These are phyloP conservation scores for Scedosporium minutisporum DNA, from an alignment of 2,329 filamentous ascomycete species.

Conservation along the genomic window DNA sequence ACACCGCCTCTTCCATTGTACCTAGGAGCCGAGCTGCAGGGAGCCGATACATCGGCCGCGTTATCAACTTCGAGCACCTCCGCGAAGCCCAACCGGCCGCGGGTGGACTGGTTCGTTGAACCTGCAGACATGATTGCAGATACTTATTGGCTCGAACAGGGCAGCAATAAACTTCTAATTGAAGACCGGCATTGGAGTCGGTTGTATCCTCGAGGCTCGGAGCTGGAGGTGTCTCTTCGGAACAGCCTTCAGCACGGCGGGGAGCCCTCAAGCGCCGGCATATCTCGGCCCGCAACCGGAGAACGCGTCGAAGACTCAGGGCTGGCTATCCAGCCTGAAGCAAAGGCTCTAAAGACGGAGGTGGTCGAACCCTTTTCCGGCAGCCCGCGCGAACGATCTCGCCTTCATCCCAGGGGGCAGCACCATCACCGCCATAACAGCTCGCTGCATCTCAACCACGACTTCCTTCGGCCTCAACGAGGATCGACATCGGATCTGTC, in stretches of 20 bases:
- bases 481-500: constrained; percentile 51
- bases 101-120: constrained; percentile 76
- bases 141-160: constrained; percentile 80
- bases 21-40: constrained; percentile 29
- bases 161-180: constrained; percentile 67
- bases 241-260: constrained; percentile 6
- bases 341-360: neutral
- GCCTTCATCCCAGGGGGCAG: constrained; percentile 32
- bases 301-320: constrained; percentile 10
- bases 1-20: constrained; percentile 33
- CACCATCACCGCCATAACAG: constrained; percentile 40
- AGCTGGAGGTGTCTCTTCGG: constrained; percentile 11
- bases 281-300: neutral
- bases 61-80: constrained; percentile 30
- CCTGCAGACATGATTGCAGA: constrained; percentile 85
- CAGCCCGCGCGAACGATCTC: constrained; percentile 46
- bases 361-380: constrained; percentile 33
- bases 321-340: constrained; percentile 13
- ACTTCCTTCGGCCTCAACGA: constrained; percentile 39
- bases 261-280: neutral
- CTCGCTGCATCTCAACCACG: constrained; percentile 39
- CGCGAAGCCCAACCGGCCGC: constrained; percentile 58
- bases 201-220: constrained; percentile 47
- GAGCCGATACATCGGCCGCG: constrained; percentile 32
- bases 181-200: constrained; percentile 69